Conservation (phyloP, 371 early-diverging fungal genomes). For the Choanephora cucurbitarum region DNA sequence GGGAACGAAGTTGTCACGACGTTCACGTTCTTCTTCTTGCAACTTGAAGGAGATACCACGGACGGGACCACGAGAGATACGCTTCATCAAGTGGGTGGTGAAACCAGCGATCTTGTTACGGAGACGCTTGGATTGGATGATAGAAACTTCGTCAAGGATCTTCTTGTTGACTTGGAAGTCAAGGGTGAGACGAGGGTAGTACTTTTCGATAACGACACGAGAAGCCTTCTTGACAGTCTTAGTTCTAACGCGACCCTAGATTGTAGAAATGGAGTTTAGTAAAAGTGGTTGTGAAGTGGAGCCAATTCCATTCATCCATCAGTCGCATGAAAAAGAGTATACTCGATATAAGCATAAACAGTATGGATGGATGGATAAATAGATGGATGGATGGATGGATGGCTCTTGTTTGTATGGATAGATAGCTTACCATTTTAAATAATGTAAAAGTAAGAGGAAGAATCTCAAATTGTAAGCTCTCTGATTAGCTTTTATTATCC, state of each 20-base stretch:
- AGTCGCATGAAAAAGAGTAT: too few species aligned
- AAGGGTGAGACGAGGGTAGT: slow-evolving; percentile 98
- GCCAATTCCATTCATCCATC: too few species aligned
- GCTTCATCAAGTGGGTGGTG: slow-evolving; percentile 99
- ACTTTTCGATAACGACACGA: slow-evolving; percentile 99
- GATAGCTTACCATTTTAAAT: slow-evolving; percentile 20
- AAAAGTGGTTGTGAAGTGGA: too few species aligned
- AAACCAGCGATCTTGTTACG: slow-evolving; percentile 99
- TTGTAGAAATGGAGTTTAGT: too few species aligned
- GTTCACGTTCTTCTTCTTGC: slow-evolving; percentile 99
- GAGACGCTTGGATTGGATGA: slow-evolving; percentile 99
- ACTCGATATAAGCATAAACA: neutral
- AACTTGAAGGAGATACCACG: slow-evolving; percentile 99
- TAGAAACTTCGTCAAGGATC: slow-evolving; percentile 97
- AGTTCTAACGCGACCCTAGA: slow-evolving; percentile 67
- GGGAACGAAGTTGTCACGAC: slow-evolving; percentile 99
- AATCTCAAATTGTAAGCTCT: neutral
- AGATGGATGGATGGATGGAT: slow-evolving; percentile 10
- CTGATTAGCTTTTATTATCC: neutral
- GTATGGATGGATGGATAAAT: neutral
- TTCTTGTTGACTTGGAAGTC: slow-evolving; percentile 99
- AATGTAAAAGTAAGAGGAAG: slow-evolving; percentile 17
- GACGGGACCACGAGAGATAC: slow-evolving; percentile 99
- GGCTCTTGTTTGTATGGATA: neutral
- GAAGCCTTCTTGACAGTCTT: slow-evolving; percentile 99